Base-by-base conservation (phyloP, 1,284 basidiomycete species). In the Trichosporon faecale region DNA sequence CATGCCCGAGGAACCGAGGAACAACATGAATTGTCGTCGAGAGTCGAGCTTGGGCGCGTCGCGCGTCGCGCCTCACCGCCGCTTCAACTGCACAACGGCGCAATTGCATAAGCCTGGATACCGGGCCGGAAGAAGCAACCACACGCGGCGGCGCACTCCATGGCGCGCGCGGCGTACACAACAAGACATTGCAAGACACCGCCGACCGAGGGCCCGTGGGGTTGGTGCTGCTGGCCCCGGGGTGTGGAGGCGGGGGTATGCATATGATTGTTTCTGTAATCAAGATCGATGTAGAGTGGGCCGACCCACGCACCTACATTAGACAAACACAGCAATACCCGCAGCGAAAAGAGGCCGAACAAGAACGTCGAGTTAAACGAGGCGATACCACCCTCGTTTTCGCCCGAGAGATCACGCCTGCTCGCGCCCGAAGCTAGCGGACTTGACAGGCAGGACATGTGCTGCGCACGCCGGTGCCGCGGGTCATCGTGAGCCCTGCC, bases 401-500 rank as follows among this genome's bases (percentile, higher is more conserved):
- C 8, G 9, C n/a, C 23, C 12, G 49, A 12, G 49, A 18, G 23
- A 52, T 52, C 49, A 52, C 49, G 21, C 49, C 49, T 52, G 23
- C 6, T 23, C 44, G 21, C 11, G 35, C 11, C 7, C 9, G 35
- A 44, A n/a, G 40, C 49, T 52, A 25, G 21, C n/a, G 23, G 49
- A 52, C 49, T 52, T 52, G 49, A 21, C 49, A 52, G 49, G 23
- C n/a, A 9, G 49, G 4, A 52, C 49, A 52, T 52, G 49, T 52
- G 49, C 49, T 52, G 49, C 49, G 49, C 49, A 52, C 49, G 49
- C 49, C 49, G 49, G 49, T 25, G 49, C 21, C 49, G 49, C 49
- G 49, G 49, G 9, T 12, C 6, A 3, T 52, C 9, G 21, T 25
- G 49, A 23, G 16, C 49, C 35, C 21, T 52, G 23, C 21, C 14